Conservation (phyloP, 495 filamentous ascomycete genomes). For the Annulohypoxylon bovei region DNA sequence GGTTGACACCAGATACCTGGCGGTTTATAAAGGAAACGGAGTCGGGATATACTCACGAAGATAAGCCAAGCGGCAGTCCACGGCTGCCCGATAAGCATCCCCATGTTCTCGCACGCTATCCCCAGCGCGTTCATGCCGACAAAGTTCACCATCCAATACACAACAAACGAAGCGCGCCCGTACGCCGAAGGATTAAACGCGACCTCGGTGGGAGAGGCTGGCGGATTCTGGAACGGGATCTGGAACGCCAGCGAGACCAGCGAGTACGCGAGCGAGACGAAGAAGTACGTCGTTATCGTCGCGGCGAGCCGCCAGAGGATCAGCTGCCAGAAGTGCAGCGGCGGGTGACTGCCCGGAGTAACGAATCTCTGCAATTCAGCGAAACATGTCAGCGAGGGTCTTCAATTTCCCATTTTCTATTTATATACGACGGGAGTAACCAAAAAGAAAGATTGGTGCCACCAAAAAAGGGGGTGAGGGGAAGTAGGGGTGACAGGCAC, state of each 20-base stretch:
- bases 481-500: slow-evolving; percentile 54
- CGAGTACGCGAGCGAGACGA: slow-evolving; percentile 74
- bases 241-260: slow-evolving; percentile 72
- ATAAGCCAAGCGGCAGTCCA: slow-evolving; percentile 78
- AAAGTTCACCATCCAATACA: slow-evolving; percentile 82
- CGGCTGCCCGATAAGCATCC: slow-evolving; percentile 72
- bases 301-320: slow-evolving; percentile 69
- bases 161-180: slow-evolving; percentile 67
- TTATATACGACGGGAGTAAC: not conserved
- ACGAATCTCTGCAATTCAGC: slow-evolving; percentile 33
- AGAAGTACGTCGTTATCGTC: slow-evolving; percentile 71
- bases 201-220: slow-evolving; percentile 55
- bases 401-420: not conserved
- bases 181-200: slow-evolving; percentile 66
- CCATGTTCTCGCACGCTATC: slow-evolving; percentile 76
- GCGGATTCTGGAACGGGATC: slow-evolving; percentile 65
- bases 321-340: slow-evolving; percentile 68
- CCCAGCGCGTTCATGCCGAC: slow-evolving; percentile 75
- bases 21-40: not conserved
- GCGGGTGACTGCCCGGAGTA: slow-evolving; percentile 58
- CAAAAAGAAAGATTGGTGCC: not conserved
- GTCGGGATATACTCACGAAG: slow-evolving; percentile 51
- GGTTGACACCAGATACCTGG: too few species aligned
- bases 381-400: not conserved
- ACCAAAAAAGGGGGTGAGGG: not conserved